A percentile compares a stretch with the other conserved stretches of the same genome.
These are phyloP conservation scores for Boletus rubroflammeus DNA, from an alignment of 768 basidiomycete species.

Conservation along the genomic window DNA sequence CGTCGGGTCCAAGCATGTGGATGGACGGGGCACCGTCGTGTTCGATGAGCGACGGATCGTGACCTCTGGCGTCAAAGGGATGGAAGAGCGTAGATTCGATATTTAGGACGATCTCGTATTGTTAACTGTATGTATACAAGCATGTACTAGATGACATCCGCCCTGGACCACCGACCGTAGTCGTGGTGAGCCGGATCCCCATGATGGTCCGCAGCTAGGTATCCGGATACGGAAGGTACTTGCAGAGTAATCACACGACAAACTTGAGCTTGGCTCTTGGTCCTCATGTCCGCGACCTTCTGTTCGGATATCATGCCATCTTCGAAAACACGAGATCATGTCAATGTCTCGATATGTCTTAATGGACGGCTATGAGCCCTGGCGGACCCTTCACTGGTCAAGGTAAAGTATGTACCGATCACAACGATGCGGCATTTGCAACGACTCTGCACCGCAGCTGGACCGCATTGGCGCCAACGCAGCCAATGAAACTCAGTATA, in stretches of 20 bases:
- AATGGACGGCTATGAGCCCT: not conserved
- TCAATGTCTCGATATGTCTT: not conserved
- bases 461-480: not conserved
- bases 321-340: not conserved
- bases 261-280: constrained; percentile 23
- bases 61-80: constrained; percentile 34
- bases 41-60: constrained; percentile 78
- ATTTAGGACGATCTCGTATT: constrained; percentile 17
- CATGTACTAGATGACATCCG: no score
- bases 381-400: not conserved
- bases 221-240: constrained; percentile 15
- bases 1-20: constrained; percentile 34
- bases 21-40: constrained; percentile 43
- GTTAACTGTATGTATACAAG: not conserved
- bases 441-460: not conserved
- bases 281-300: not conserved
- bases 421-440: not conserved
- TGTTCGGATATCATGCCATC: no score
- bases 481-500: not conserved
- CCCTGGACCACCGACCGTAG: no score
- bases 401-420: not conserved
- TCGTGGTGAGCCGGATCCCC: no score
- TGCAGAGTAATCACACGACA: no score
- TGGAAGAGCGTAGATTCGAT: constrained; percentile 36
- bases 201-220: not conserved